phyloP scores from a whole-genome alignment of 441 rosid genomes.

The Pelargonium myrrhifolium region DNA sequence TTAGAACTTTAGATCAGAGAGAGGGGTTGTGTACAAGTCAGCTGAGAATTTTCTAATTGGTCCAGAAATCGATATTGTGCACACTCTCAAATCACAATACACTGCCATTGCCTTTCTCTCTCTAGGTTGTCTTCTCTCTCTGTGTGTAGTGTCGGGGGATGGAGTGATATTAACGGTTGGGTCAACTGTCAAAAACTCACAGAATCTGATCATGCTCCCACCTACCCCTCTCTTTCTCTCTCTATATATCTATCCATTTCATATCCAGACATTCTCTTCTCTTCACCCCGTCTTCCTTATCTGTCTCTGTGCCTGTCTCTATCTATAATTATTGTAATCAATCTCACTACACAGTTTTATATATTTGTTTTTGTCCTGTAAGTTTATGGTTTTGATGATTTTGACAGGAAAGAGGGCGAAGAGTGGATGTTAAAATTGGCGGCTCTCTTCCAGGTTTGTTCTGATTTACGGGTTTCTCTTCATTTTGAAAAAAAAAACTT shows the following conservation, averaged over 20 bases:
- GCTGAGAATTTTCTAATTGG: not conserved
- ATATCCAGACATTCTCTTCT: constrained; percentile 19
- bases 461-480: constrained; percentile 15
- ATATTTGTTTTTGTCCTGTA: constrained; percentile 13
- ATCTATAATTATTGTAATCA: constrained; percentile 15
- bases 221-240: constrained; percentile 30
- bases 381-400: constrained; percentile 19
- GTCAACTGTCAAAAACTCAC: constrained; percentile 82
- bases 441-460: constrained; percentile 54
- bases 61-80: constrained; percentile 19
- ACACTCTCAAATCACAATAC: constrained; percentile 23
- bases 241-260: constrained; percentile 23
- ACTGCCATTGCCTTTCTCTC: constrained; percentile 2
- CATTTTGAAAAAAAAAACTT: not conserved
- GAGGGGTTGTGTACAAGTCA: no score
- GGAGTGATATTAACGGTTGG: constrained; percentile 48
- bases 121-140: no score
- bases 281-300: constrained; percentile 33
- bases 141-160: constrained; percentile 29
- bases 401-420: constrained; percentile 54
- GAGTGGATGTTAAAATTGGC: constrained; percentile 26
- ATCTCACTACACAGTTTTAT: constrained; percentile 9
- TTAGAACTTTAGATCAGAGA: no score
- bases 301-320: constrained; percentile 45
- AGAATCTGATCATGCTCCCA: constrained; percentile 65